A percentile compares a stretch with the other conserved stretches of the same genome.
Evolutionary conservation across 768 basidiomycete species (phyloP).

Genomic region (Tremella yokohamensis): DNA sequence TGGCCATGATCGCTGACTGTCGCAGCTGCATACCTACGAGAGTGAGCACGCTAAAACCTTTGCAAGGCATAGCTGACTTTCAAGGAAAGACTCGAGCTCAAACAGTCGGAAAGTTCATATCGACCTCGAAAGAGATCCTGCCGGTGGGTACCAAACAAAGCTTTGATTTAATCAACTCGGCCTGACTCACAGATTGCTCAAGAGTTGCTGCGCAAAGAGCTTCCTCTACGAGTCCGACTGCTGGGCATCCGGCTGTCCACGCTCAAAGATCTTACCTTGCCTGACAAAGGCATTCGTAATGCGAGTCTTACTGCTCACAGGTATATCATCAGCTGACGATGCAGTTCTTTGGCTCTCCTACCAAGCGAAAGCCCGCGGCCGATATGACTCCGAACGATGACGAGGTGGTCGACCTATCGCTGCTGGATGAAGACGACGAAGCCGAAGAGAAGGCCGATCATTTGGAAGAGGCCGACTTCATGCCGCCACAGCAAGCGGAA

Average conservation of each 20-base stretch:
- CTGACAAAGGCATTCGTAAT: constrained; percentile 65
- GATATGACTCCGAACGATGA: constrained; percentile 12
- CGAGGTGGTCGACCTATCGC: constrained; percentile 22
- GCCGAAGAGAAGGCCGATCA: constrained; percentile 6
- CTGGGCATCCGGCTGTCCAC: constrained; percentile 87
- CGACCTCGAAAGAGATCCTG: constrained; percentile 72
- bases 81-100: constrained; percentile 67
- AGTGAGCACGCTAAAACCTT: constrained; percentile 53
- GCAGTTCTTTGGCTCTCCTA: constrained; percentile 48
- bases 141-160: constrained; percentile 57
- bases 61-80: constrained; percentile 48
- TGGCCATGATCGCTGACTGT: constrained; percentile 7
- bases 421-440: constrained; percentile 21
- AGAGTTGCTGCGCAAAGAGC: constrained; percentile 73
- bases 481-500: constrained; percentile 14
- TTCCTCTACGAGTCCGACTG: constrained; percentile 73
- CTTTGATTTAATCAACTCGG: constrained; percentile 3
- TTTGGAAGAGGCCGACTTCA: constrained; percentile 16
- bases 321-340: constrained; percentile 55
- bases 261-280: constrained; percentile 70
- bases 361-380: constrained; percentile 5
- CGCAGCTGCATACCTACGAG: constrained; percentile 72
- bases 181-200: constrained; percentile 62
- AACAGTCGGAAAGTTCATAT: constrained; percentile 72
- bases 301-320: constrained; percentile 62